Conservation (phyloP, 1,139 yeast genomes). For the Maudiozyma humilis region DNA sequence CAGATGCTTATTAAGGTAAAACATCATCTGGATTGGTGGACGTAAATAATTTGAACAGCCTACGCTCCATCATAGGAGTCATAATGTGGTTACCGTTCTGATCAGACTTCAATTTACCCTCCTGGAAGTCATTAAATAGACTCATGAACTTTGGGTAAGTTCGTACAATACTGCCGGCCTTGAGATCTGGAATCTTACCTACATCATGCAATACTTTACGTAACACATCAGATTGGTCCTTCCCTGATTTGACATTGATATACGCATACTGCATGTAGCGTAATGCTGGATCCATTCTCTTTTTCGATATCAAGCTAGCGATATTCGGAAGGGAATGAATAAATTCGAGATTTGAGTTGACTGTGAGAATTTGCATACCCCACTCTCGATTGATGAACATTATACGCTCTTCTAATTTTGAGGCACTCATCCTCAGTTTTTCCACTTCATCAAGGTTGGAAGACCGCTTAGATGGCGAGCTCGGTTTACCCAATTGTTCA, state of each 20-base stretch:
- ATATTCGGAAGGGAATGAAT: slow-evolving; percentile 48
- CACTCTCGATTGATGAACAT: slow-evolving; percentile 23
- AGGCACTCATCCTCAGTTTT: slow-evolving; percentile 16
- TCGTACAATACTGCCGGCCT: slow-evolving; percentile 30
- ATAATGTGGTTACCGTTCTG: slow-evolving; percentile 35
- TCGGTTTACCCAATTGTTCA: slow-evolving; percentile 25
- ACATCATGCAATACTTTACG: slow-evolving; percentile 46
- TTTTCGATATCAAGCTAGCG: slow-evolving; percentile 46
- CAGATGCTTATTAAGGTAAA: slow-evolving; percentile 11
- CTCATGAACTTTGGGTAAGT: slow-evolving; percentile 37
- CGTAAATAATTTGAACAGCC: slow-evolving; percentile 41
- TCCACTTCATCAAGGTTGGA: slow-evolving; percentile 16
- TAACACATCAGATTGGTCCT: slow-evolving; percentile 40
- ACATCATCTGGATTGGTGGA: slow-evolving; percentile 45
- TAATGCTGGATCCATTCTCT: slow-evolving; percentile 48
- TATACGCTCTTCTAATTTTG: slow-evolving; percentile 20
- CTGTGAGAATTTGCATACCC: slow-evolving; percentile 21
- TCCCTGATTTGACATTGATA: slow-evolving; percentile 47
- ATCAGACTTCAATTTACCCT: slow-evolving; percentile 24
- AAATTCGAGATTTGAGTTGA: slow-evolving; percentile 38
- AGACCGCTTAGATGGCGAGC: slow-evolving; percentile 9
- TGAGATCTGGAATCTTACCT: slow-evolving; percentile 44
- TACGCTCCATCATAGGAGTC: slow-evolving; percentile 37
- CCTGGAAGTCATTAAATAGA: slow-evolving; percentile 33
- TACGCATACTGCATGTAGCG: slow-evolving; percentile 48